phyloP scores from a whole-genome alignment of 192 early-diverging fungal genomes.

The Backusella parvicylindrica region DNA sequence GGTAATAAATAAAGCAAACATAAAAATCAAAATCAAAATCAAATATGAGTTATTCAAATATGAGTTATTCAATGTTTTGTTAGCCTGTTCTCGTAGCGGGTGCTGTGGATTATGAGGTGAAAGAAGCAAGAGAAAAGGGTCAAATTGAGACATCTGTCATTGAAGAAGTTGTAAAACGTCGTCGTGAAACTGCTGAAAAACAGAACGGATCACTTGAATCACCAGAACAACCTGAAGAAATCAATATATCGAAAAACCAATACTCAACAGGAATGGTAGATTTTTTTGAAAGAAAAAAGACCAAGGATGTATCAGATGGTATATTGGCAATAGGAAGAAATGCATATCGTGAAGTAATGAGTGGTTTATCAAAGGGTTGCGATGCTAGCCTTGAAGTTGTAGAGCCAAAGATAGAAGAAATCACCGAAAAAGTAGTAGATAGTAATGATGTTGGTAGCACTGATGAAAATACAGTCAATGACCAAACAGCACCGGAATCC shows the following conservation, averaged over 20 bases:
- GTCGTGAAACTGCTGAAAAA: constrained; percentile 16
- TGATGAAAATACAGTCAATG: neutral
- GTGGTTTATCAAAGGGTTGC: constrained; percentile 36
- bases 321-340: constrained; percentile 38
- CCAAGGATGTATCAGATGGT: constrained; percentile 17
- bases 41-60: neutral
- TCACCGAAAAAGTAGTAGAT: neutral
- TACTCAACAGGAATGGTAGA: neutral
- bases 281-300: neutral
- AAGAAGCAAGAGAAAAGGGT: constrained; percentile 30
- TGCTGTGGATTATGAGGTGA: constrained; percentile 45
- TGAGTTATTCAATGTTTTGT: neutral
- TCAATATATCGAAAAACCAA: neutral
- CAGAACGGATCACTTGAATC: neutral
- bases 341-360: constrained; percentile 37
- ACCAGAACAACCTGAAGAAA: neutral
- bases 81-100: constrained; percentile 40
- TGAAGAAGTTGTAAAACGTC: constrained; percentile 31
- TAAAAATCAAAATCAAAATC: neutral
- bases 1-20: constrained; percentile 17
- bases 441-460: neutral
- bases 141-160: constrained; percentile 34
- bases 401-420: neutral
- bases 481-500: neutral
- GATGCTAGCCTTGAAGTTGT: constrained; percentile 14